Conservation (phyloP, 2,329 filamentous ascomycete species). For the Bipolaris oryzae region DNA sequence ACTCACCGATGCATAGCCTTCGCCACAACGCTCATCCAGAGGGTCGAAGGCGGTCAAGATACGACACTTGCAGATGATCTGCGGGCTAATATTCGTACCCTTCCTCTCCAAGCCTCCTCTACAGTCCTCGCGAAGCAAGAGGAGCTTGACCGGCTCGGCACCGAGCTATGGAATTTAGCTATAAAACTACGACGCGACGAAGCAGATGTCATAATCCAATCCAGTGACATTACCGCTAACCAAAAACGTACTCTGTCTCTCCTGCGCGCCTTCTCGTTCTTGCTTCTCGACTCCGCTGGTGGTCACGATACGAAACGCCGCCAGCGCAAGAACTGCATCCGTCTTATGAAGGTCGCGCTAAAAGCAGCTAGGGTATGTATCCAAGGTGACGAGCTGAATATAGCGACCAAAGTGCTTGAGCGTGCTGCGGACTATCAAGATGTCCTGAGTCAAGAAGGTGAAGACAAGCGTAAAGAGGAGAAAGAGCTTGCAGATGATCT, state of each 20-base stretch:
- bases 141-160: slow-evolving; percentile 63
- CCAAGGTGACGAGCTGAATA: slow-evolving; percentile 61
- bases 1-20: slow-evolving; percentile 39
- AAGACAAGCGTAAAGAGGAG: slow-evolving; percentile 31
- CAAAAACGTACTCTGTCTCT: slow-evolving; percentile 30
- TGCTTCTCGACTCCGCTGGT: slow-evolving; percentile 64
- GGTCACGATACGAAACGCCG: slow-evolving; percentile 24
- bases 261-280: slow-evolving; percentile 66
- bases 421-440: slow-evolving; percentile 63
- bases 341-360: slow-evolving; percentile 70
- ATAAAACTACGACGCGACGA: slow-evolving; percentile 55
- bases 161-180: slow-evolving; percentile 70
- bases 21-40: slow-evolving; percentile 34
- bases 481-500: slow-evolving; percentile 48
- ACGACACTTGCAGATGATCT: slow-evolving; percentile 43
- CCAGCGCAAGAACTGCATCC: slow-evolving; percentile 49
- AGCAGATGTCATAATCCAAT: slow-evolving; percentile 23
- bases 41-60: slow-evolving; percentile 27
- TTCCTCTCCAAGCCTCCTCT: slow-evolving; percentile 37
- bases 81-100: slow-evolving; percentile 51
- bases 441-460: slow-evolving; percentile 25
- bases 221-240: slow-evolving; percentile 39
- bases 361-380: slow-evolving; percentile 70
- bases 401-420: slow-evolving; percentile 67
- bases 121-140: slow-evolving; percentile 46